Percentiles rank a stretch among this genome's conserved stretches.
These are phyloP conservation scores for Agapanthus africanus DNA, from an alignment of 106 monocot species.

Conservation along the genomic window DNA sequence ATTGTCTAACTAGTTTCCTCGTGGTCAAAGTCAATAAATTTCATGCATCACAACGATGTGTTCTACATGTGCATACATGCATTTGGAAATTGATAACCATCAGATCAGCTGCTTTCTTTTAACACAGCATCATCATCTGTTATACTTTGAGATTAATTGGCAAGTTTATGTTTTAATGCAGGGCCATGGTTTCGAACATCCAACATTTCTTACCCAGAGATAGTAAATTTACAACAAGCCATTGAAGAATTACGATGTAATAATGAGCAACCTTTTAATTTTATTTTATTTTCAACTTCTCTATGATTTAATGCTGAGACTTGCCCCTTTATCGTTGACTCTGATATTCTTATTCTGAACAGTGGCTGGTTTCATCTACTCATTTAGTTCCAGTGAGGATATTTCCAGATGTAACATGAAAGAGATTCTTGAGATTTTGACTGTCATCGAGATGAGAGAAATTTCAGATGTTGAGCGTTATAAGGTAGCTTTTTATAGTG, in stretches of 20 bases:
- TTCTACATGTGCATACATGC: too few species aligned
- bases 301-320: too few species aligned
- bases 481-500: slow-evolving; percentile 29
- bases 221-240: slow-evolving; percentile 51
- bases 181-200: slow-evolving; percentile 92
- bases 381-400: slow-evolving; percentile 22
- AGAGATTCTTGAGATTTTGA: slow-evolving; percentile 63
- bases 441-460: slow-evolving; percentile 59
- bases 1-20: too few species aligned
- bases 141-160: neutral
- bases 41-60: too few species aligned
- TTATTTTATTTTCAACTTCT: neutral
- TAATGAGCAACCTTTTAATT: slow-evolving; percentile 5
- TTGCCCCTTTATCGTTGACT: too few species aligned
- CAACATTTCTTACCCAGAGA: slow-evolving; percentile 63
- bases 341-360: slow-evolving; percentile 15
- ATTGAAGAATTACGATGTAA: slow-evolving; percentile 69
- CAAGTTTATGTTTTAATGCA: slow-evolving; percentile 15
- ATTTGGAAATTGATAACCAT: too few species aligned
- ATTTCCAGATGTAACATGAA: slow-evolving; percentile 34
- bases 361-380: slow-evolving; percentile 66
- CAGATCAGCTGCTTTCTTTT: neutral
- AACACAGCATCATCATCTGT: neutral
- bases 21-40: too few species aligned
- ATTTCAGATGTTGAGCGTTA: slow-evolving; percentile 23